Base-by-base conservation (phyloP, 805 yeast genomes). In the Suhomyces pyralidae region DNA sequence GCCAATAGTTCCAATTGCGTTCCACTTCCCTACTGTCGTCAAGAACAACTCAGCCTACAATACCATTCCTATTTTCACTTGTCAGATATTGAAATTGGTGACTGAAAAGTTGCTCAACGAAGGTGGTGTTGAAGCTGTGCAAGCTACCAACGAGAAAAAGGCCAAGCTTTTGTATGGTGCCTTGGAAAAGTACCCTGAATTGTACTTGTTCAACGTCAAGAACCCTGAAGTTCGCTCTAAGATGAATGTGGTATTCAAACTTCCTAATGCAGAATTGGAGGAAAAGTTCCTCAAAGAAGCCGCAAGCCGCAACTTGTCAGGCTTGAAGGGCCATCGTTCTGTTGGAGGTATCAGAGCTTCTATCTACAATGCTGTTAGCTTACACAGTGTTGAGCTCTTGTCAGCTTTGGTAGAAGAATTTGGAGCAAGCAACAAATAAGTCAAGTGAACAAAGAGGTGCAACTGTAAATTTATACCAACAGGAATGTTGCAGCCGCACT, bases 321-420 rank as follows among this genome's bases (percentile, higher is more conserved):
- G 97, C 6, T 79, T 93, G 63, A 89, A 91, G 72, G 98, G 99
- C 42, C 98, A 93, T 71, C 83, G 98, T 68, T 90, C 97, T 3
- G 98, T 93, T 44, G 98, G 98, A 49, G 99, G 99, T 28, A 87
- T 94, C 71, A 85, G 99, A 70, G 92, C 96, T 14, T 91, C 97
- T 12, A 75, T 91, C 51, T 92, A 93, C 70, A 93, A 94, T 64
- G 97, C 98, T 14, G 88, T 94, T 49, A 68, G 84, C 4, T 72
- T 82, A 46, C 77, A 79, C 20, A 82, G 89, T 61, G 85, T 83
- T 26, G 73, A 82, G 55, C 61, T 74, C 52, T 74, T 90, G 58
- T 83, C 78, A 36, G 71, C 76, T 19, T 90, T 81, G 60, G 70
- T 88, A 44, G 70, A 76, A 19, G 77, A 81, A 46, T 90, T 87